Base-by-base conservation (phyloP, 495 filamentous ascomycete genomes). In the Tuber umbilicatum region DNA sequence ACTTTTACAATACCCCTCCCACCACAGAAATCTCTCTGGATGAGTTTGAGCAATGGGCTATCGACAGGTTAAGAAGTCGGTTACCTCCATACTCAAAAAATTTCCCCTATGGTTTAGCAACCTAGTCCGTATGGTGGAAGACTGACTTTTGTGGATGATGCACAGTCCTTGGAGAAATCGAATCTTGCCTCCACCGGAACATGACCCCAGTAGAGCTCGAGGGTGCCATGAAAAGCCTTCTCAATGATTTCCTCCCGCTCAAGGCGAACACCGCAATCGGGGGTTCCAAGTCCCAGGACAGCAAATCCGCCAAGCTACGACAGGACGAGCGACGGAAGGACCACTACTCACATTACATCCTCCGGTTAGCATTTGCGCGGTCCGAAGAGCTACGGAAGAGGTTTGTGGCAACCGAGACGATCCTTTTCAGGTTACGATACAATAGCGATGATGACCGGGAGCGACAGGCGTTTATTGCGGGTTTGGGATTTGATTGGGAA, bases 11-110 rank as follows among this genome's bases (percentile, higher is more conserved):
- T 39, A 86, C 87, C 35, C 94, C 96, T 42, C 96, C 96, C 0
- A 97, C 93, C 1, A 91, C 91, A 38, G 96, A 99, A 79, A 93
- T 99, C 83, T 97, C 93, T 5, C 90, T 99, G 68, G 96, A 99
- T 83, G 89, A 98, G 80, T 99, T 99, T 81, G 96, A 99, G 81
- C 92, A 97, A 88, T 99, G 96, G 96, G 96, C 94, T n/a, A 97
- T 99, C 79, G 90, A 96, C 81, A 88, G 96, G 69, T 80, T 99
- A 75, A 90, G 91, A 79, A 85, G 93, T 95, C 85, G 71, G 84
- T 77, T 39, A 35, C 38, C 16, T 72, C 38, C 41, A 35, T 31
- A 35, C 42, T 21, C 31, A 38, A 5, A 5, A 27, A 17, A 39
- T 39, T 41, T 21, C 70, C 42, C 23, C 23, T 4, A 31, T 70